A percentile compares a stretch with the other conserved stretches of the same genome.
phyloP scores from a whole-genome alignment of 164 flowering plant species.

The Liriodendron chinense region DNA sequence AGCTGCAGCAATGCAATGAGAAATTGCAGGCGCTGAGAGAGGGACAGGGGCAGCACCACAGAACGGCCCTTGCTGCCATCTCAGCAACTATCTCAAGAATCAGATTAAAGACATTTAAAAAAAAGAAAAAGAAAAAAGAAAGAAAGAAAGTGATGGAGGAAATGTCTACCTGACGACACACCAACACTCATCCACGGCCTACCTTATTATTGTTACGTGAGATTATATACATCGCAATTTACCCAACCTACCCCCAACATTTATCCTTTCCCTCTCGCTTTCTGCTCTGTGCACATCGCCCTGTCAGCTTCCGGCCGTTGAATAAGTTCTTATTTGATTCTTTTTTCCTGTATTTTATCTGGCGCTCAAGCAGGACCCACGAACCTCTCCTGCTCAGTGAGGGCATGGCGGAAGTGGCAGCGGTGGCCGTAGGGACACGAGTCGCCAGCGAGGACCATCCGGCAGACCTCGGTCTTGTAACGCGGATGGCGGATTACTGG shows the following conservation, averaged over 20 bases:
- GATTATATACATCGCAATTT: slow-evolving; percentile 4
- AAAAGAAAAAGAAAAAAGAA: background rate
- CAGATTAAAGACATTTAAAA: background rate
- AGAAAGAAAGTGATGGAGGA: background rate
- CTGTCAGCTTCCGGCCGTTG: no score
- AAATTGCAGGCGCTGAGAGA: background rate
- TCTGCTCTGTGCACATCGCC: background rate
- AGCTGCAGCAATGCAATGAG: background rate
- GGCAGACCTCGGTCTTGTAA: slow-evolving; percentile 92
- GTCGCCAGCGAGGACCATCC: slow-evolving; percentile 80
- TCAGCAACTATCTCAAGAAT: background rate
- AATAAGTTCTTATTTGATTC: no score
- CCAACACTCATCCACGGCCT: background rate
- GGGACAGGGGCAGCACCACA: background rate
- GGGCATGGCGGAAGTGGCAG: slow-evolving; percentile 89
- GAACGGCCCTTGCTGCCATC: background rate
- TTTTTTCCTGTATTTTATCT: no score
- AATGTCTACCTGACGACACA: background rate
- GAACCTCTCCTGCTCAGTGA: slow-evolving; percentile 63
- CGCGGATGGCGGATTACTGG: slow-evolving; percentile 95
- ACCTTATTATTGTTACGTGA: background rate
- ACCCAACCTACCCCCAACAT: background rate
- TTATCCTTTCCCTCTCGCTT: background rate
- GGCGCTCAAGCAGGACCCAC: slow-evolving; percentile 16
- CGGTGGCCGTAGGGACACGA: slow-evolving; percentile 90